A percentile compares a stretch with the other conserved stretches of the same genome.
These are phyloP conservation scores for Periconia macrospinosa DNA, from an alignment of 2,329 filamentous ascomycete species.

Conservation along the genomic window DNA sequence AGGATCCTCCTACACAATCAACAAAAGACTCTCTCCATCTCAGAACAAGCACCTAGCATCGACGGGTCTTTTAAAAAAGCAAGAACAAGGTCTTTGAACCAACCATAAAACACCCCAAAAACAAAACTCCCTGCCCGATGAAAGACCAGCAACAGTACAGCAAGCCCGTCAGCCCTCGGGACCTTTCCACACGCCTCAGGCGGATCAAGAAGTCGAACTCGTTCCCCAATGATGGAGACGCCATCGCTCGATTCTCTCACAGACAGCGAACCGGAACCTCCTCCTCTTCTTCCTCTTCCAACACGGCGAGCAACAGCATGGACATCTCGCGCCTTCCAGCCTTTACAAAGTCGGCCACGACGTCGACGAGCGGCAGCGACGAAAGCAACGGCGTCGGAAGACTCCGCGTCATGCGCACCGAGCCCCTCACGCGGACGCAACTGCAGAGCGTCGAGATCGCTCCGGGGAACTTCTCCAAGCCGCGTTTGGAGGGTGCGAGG, in stretches of 20 bases:
- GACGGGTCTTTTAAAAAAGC: neutral
- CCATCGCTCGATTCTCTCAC: constrained; percentile 18
- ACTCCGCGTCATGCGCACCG: constrained; percentile 13
- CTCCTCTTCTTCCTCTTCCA: constrained; percentile 25
- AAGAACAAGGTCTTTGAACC: neutral
- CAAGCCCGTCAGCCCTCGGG: constrained; percentile 24
- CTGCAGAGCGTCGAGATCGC: constrained; percentile 22
- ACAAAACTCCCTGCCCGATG: constrained; percentile 24
- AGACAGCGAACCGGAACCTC: constrained; percentile 24
- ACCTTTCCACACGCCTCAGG: constrained; percentile 26
- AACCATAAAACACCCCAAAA: neutral
- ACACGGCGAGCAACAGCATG: constrained; percentile 2
- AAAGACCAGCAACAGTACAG: constrained; percentile 25
- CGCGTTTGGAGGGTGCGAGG: constrained; percentile 14
- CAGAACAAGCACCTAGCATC: too few relatives aligned
- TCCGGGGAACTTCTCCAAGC: constrained; percentile 33
- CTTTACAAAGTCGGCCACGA: constrained; percentile 32
- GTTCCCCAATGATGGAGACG: constrained; percentile 14
- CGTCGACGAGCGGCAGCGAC: constrained; percentile 23
- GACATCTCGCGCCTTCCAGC: constrained; percentile 11
- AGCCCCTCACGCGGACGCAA: constrained; percentile 14
- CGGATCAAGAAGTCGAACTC: constrained; percentile 13
- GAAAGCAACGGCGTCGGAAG: constrained; percentile 7
- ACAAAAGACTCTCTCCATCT: too few relatives aligned
- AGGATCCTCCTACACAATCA: too few relatives aligned